Evolutionary conservation across 345 rosid genomes (phyloP).

Genomic region (Eucalyptus coolabah): DNA sequence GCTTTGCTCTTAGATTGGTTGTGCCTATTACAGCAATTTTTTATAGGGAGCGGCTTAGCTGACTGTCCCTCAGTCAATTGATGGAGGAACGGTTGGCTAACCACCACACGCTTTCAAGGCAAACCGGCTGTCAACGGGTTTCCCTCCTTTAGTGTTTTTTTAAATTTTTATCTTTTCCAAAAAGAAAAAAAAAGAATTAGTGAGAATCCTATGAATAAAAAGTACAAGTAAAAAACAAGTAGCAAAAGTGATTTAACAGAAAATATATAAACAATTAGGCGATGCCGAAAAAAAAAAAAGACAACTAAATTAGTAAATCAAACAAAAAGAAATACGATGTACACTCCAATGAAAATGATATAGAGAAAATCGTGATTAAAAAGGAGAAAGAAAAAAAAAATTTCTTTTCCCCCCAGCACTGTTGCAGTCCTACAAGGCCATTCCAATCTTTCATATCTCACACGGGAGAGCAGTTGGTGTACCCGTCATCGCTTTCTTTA

Average conservation of each 20-base stretch:
- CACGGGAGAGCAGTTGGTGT: slow-evolving; percentile 6
- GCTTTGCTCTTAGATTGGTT: neutral
- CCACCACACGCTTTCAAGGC: too few species aligned
- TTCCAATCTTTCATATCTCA: neutral
- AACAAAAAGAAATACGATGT: neutral
- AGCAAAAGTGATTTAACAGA: neutral
- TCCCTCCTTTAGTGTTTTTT: too few species aligned
- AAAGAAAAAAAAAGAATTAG: too few species aligned
- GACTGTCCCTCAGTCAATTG: too few species aligned
- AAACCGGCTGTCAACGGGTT: too few species aligned
- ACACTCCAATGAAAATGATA: neutral
- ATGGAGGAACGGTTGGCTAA: too few species aligned
- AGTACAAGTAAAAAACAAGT: too few species aligned
- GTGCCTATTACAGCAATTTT: neutral
- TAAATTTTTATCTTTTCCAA: too few species aligned
- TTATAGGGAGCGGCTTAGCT: too few species aligned
- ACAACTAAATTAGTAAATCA: neutral
- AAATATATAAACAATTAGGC: neutral
- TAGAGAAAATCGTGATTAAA: neutral
- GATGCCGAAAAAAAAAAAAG: neutral
- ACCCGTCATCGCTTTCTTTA: neutral
- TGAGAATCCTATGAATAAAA: too few species aligned
- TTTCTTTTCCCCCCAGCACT: neutral
- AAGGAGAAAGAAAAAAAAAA: neutral
- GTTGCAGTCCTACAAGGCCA: neutral